Base-by-base conservation (phyloP, 1,139 yeast genomes). In the Pichia sp. region DNA sequence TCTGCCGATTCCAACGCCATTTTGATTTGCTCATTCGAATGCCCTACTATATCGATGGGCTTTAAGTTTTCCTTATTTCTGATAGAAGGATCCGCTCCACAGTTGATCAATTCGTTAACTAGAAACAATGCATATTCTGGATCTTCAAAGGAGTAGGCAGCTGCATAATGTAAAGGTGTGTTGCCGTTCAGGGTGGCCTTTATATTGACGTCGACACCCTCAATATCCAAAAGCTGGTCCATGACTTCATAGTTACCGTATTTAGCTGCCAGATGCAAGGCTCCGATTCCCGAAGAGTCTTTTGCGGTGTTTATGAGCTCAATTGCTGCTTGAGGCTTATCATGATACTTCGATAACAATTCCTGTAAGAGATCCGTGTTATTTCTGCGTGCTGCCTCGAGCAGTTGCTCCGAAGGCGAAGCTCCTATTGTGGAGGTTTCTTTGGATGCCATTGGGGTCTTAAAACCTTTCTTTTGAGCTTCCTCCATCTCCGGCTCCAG, bases 201-300 rank as follows among this genome's bases (percentile, higher is more conserved):
- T 0, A 96, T 93, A 67, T 93, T 97, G 45, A 92, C 84, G 64
- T 90, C 97, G 29, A 92, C 92, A 2, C 96, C 97, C 59, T 88
- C 96, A 56, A 86, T 84, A 68, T 93, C 98, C 59, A 93, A 76
- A 31, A 93, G 74, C 50, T 78, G 74, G 67, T 93, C 98, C 66
- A 93, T 75, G 46, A 89, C 89, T 64, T 90, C 97, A 81, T 87
- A 88, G 56, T 90, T 81, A 2, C 98, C 98, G 62, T 82, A 77
- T 58, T 77, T 78, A 44, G 95, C 87, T 30, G 96, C 90, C 51
- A 93, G 71, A 71, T 93, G 98, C 51, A 93, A 75, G 3, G 95
- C 81, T 1, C 90, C 75, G 73, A 90, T 90, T n/a, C 90, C 89
- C 45, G 90, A 77, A 53, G 95, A 80, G 69, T 93, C 98, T 48